Percentiles rank a stretch among this genome's conserved stretches.
Conservation (phyloP, 1,139 yeast species). For the Debaryomyces psychrophilus region DNA sequence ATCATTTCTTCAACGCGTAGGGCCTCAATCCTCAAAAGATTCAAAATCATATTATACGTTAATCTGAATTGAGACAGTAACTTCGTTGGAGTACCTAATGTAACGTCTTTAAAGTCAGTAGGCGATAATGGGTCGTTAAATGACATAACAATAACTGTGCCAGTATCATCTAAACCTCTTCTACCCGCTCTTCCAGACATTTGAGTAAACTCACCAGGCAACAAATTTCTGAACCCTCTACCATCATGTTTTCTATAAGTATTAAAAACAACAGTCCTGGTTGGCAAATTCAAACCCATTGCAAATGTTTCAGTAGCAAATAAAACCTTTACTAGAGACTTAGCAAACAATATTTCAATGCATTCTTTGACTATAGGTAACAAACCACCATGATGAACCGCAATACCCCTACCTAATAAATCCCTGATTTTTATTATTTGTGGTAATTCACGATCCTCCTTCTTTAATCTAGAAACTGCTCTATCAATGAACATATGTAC, state of each 20-base stretch:
- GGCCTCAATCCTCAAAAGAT: conserved; percentile 89
- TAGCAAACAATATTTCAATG: conserved; percentile 88
- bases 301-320: conserved; percentile 99
- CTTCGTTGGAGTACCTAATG: conserved; percentile 87
- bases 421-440: conserved; percentile 84
- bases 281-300: conserved; percentile 96
- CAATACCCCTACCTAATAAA: conserved; percentile 86
- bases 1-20: conserved; percentile 96
- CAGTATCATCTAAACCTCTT: conserved; percentile 91
- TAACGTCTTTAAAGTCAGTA: conserved; percentile 70
- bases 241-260: conserved; percentile 91
- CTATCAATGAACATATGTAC: conserved; percentile 90
- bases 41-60: conserved; percentile 94
- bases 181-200: conserved; percentile 99
- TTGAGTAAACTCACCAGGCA: conserved; percentile 97
- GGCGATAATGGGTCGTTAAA: conserved; percentile 70
- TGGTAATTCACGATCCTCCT: conserved; percentile 91
- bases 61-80: conserved; percentile 88
- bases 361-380: conserved; percentile 94
- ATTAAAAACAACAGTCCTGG: conserved; percentile 92
- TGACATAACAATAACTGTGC: conserved; percentile 95
- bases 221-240: conserved; percentile 70
- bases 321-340: conserved; percentile 80
- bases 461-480: conserved; percentile 83
- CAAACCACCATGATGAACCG: conserved; percentile 96